Percentiles rank a stretch among this genome's conserved stretches.
phyloP scores from a whole-genome alignment of 208 protist species.

The Phytomonas sp. region DNA sequence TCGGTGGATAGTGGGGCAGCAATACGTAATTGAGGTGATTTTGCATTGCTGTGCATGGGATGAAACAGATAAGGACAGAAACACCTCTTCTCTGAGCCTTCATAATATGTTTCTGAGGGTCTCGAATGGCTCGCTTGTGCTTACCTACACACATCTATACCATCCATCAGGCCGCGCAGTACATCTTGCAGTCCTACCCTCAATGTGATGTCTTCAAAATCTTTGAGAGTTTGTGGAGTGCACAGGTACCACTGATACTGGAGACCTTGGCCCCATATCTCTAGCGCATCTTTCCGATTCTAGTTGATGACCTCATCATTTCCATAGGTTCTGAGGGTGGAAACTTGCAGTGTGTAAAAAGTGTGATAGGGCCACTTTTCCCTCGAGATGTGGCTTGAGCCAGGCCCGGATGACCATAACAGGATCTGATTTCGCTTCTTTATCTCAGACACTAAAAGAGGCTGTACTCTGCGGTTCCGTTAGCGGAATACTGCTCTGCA shows the following conservation, averaged over 20 bases:
- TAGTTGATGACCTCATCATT: slow-evolving; percentile 41
- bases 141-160: slow-evolving; percentile 25
- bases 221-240: slow-evolving; percentile 65
- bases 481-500: slow-evolving; percentile 74
- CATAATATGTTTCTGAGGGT: too few relatives aligned
- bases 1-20: slow-evolving; percentile 70
- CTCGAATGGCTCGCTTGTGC: too few relatives aligned
- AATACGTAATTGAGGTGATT: slow-evolving; percentile 77
- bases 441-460: slow-evolving; percentile 34
- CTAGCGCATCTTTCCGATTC: slow-evolving; percentile 48
- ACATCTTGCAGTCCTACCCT: slow-evolving; percentile 35
- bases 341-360: slow-evolving; percentile 78
- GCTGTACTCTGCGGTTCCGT: slow-evolving; percentile 40
- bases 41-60: slow-evolving; percentile 35
- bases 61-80: too few relatives aligned
- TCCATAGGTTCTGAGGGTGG: slow-evolving; percentile 70
- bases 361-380: slow-evolving; percentile 22
- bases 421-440: slow-evolving; percentile 86
- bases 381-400: slow-evolving; percentile 74
- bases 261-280: slow-evolving; percentile 47
- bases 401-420: slow-evolving; percentile 60
- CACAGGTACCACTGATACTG: slow-evolving; percentile 61
- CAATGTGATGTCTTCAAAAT: slow-evolving; percentile 34
- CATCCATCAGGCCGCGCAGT: slow-evolving; percentile 34
- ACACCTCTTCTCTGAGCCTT: too few relatives aligned